Evolutionary conservation across 2,329 filamentous ascomycete genomes (phyloP).

Genomic region (Tolypocladium paradoxum): DNA sequence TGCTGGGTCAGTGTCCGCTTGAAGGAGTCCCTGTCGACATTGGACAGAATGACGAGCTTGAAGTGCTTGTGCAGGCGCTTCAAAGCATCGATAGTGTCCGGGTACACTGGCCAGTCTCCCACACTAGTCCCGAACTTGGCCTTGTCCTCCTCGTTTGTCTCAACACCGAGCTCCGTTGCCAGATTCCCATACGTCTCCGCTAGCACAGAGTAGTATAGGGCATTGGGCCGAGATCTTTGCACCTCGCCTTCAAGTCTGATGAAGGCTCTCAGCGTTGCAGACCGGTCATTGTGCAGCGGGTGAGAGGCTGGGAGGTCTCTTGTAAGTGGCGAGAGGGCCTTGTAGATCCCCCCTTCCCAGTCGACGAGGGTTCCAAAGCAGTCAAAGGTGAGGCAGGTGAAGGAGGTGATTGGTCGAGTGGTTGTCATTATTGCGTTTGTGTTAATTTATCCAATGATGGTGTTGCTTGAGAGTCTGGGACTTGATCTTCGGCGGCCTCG

Average conservation of each 20-base stretch:
- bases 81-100: slow-evolving; percentile 45
- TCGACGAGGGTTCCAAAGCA: slow-evolving; percentile 73
- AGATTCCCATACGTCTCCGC: slow-evolving; percentile 29
- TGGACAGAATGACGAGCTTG: slow-evolving; percentile 51
- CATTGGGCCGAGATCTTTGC: slow-evolving; percentile 44
- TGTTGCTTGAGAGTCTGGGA: background rate
- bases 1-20: slow-evolving; percentile 14
- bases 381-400: slow-evolving; percentile 54
- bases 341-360: slow-evolving; percentile 58
- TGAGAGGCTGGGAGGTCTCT: slow-evolving; percentile 28
- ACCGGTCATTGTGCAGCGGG: slow-evolving; percentile 22
- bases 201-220: slow-evolving; percentile 24
- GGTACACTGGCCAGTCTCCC: slow-evolving; percentile 44
- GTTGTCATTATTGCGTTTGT: slow-evolving; percentile 4
- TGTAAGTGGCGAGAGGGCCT: slow-evolving; percentile 38
- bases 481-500: background rate
- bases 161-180: slow-evolving; percentile 15
- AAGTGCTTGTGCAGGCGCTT: slow-evolving; percentile 35
- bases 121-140: slow-evolving; percentile 30
- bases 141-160: slow-evolving; percentile 17
- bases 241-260: slow-evolving; percentile 43
- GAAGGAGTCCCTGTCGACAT: slow-evolving; percentile 37
- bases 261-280: slow-evolving; percentile 29
- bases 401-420: slow-evolving; percentile 14
- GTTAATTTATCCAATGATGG: background rate